Conservation (phyloP, 257 asterid genomes). For the Thymus mandschuricus region DNA sequence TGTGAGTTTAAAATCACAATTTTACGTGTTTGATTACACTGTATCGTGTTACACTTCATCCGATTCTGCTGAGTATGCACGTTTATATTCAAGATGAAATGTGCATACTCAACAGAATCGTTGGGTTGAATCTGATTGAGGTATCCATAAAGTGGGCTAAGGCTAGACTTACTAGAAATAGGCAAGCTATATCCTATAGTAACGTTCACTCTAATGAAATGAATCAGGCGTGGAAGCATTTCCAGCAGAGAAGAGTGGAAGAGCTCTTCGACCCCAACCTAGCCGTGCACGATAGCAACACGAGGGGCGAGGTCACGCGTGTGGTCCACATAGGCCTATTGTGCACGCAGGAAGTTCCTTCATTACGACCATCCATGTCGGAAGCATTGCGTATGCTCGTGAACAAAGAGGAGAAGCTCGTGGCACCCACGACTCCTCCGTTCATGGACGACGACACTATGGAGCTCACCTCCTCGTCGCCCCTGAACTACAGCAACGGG, state of each 20-base stretch:
- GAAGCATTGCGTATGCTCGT: conserved; percentile 60
- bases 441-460: conserved; percentile 60
- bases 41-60: too few relatives aligned
- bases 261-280: conserved; percentile 57
- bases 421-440: conserved; percentile 66
- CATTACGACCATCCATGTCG: conserved; percentile 66
- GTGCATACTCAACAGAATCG: too few relatives aligned
- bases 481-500: conserved; percentile 17
- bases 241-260: conserved; percentile 47
- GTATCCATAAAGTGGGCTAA: too few relatives aligned
- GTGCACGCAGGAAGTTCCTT: conserved; percentile 58
- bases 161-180: too few relatives aligned
- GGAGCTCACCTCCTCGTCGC: conserved; percentile 46
- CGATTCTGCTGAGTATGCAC: too few relatives aligned
- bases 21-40: too few relatives aligned
- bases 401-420: conserved; percentile 48
- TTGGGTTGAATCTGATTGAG: too few relatives aligned
- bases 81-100: too few relatives aligned
- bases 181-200: too few relatives aligned
- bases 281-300: conserved; percentile 33
- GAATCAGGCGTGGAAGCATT: conserved; percentile 65
- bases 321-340: conserved; percentile 61
- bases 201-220: background rate
- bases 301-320: conserved; percentile 42
- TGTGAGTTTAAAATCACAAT: too few relatives aligned